Percentiles rank a stretch among this genome's conserved stretches.
Evolutionary conservation across 2,329 filamentous ascomycete genomes (phyloP).

Genomic region (Fusarium longipes): DNA sequence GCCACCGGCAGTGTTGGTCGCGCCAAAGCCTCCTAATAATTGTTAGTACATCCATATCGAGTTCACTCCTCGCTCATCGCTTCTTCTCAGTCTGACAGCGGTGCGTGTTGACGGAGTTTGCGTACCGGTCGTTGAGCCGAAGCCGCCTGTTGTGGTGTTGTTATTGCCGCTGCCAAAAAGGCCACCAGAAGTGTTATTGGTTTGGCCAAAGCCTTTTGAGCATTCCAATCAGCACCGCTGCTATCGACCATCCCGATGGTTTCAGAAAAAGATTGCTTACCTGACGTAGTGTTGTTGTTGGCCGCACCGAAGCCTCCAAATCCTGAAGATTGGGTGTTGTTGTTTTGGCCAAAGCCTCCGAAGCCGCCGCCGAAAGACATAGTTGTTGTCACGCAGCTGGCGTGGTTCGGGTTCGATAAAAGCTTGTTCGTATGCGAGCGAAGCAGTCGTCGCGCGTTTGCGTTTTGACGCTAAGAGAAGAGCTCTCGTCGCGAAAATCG

Average conservation of each 20-base stretch:
- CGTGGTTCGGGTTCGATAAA: constrained; percentile 35
- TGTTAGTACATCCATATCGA: constrained; percentile 36
- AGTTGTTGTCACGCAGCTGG: constrained; percentile 44
- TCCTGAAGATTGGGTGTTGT: constrained; percentile 54
- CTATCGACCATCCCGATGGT: constrained; percentile 29
- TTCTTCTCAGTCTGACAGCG: constrained; percentile 33
- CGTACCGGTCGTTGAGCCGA: constrained; percentile 53
- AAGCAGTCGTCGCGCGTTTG: constrained; percentile 37
- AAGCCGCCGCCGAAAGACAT: constrained; percentile 67
- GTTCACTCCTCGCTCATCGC: constrained; percentile 12
- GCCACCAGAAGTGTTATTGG: constrained; percentile 47
- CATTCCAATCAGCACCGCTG: constrained; percentile 45
- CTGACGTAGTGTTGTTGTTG: constrained; percentile 56
- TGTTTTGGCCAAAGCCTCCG: constrained; percentile 68
- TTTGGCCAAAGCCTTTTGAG: constrained; percentile 55
- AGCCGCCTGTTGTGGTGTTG: constrained; percentile 50
- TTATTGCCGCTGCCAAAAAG: constrained; percentile 58
- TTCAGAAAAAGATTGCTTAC: constrained; percentile 59
- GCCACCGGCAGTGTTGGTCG: constrained; percentile 48
- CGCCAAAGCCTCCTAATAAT: constrained; percentile 53
- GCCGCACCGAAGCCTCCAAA: constrained; percentile 69
- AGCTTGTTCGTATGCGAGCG: constrained; percentile 29
- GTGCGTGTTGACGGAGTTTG: constrained; percentile 29
- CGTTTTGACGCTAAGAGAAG: constrained; percentile 30
- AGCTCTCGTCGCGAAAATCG: constrained; percentile 34